A percentile compares a stretch with the other conserved stretches of the same genome.
phyloP scores from a whole-genome alignment of 169 alveolate genomes.

The Cryptosporidium sp. region DNA sequence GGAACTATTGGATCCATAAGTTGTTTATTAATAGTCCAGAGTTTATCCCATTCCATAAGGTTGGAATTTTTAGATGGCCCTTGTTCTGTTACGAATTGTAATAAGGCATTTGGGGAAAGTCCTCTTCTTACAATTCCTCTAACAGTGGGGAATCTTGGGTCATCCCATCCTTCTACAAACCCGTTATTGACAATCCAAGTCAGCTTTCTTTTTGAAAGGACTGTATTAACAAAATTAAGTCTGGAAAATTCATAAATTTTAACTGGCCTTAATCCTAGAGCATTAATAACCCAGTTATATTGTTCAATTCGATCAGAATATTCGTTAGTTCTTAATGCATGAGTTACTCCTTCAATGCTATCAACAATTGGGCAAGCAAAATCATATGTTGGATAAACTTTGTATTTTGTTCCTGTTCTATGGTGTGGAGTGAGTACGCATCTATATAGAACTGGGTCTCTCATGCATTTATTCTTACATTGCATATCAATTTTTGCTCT shows the following conservation, averaged over 20 bases:
- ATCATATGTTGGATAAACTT: slow-evolving; percentile 98
- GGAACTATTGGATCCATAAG: slow-evolving; percentile 94
- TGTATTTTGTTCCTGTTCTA: slow-evolving; percentile 92
- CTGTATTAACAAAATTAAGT: slow-evolving; percentile 92
- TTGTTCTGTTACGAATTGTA: slow-evolving; percentile 95
- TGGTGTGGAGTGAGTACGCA: slow-evolving; percentile 93
- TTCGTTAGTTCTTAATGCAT: slow-evolving; percentile 97
- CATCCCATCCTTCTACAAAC: slow-evolving; percentile 96
- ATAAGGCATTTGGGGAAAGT: slow-evolving; percentile 94
- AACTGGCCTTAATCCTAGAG: slow-evolving; percentile 89
- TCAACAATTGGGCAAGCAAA: slow-evolving; percentile 99
- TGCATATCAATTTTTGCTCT: slow-evolving; percentile 97
- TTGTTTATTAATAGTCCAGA: slow-evolving; percentile 97
- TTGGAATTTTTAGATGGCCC: slow-evolving; percentile 97
- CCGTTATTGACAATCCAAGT: slow-evolving; percentile 95
- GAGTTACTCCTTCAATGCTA: slow-evolving; percentile 97
- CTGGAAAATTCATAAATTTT: slow-evolving; percentile 95
- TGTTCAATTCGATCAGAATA: slow-evolving; percentile 96
- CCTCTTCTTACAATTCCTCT: slow-evolving; percentile 99
- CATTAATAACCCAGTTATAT: slow-evolving; percentile 94
- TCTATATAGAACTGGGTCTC: slow-evolving; percentile 98
- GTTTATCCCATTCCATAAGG: slow-evolving; percentile 99
- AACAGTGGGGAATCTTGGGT: slow-evolving; percentile 98
- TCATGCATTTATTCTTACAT: slow-evolving; percentile 93
- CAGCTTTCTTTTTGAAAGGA: slow-evolving; percentile 96